phyloP scores from a whole-genome alignment of 1,139 yeast genomes.

The Suhomyces anneliseae region DNA sequence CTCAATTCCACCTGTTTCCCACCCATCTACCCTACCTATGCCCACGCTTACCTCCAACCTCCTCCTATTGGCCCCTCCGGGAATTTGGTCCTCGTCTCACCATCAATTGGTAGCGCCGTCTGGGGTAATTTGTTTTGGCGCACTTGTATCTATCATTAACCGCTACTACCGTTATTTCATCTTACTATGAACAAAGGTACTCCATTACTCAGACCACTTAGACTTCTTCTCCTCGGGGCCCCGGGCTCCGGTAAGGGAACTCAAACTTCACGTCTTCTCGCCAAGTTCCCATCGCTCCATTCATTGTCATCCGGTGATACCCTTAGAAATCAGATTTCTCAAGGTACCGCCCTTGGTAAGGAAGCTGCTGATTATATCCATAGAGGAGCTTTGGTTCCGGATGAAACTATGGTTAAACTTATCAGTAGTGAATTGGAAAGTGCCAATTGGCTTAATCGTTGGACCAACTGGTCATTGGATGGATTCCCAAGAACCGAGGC shows the following conservation, averaged over 20 bases:
- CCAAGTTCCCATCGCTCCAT: constrained; percentile 48
- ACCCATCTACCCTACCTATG: too few species aligned
- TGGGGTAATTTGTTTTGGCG: too few species aligned
- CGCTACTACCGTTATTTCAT: too few species aligned
- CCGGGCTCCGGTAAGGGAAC: constrained; percentile 98
- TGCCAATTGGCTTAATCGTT: constrained; percentile 46
- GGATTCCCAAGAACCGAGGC: constrained; percentile 84
- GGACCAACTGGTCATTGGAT: constrained; percentile 72
- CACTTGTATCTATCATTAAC: too few species aligned
- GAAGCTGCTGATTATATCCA: constrained; percentile 58
- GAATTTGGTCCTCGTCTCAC: too few species aligned
- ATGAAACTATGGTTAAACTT: constrained; percentile 60
- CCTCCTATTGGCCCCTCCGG: too few species aligned
- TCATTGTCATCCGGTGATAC: constrained; percentile 85
- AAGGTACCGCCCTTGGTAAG: constrained; percentile 55
- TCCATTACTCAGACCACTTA: constrained; percentile 40
- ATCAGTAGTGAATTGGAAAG: constrained; percentile 50
- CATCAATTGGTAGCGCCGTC: too few species aligned
- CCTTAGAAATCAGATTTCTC: constrained; percentile 64
- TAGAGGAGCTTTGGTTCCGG: constrained; percentile 73
- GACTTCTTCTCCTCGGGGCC: constrained; percentile 80
- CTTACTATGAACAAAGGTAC: background rate
- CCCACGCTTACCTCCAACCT: too few species aligned
- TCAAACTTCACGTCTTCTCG: constrained; percentile 64
- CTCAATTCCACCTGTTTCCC: too few species aligned